phyloP scores from a whole-genome alignment of 139 green algal genomes.

The Micractinium conductrix region DNA sequence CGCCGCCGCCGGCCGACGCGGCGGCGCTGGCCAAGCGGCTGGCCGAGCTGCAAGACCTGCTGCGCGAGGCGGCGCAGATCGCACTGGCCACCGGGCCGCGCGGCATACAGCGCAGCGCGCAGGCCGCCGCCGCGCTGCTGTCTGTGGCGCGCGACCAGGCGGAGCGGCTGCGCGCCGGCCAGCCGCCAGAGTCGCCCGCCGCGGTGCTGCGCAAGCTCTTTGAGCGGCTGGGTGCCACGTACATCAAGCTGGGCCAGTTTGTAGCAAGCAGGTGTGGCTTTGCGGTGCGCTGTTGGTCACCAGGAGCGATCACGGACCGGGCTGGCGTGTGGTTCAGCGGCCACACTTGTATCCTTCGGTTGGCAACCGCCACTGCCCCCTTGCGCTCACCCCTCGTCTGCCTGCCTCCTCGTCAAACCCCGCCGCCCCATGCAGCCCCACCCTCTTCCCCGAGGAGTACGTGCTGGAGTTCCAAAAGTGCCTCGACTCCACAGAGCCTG shows the following conservation, averaged over 20 bases:
- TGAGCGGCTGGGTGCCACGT: constrained; percentile 93
- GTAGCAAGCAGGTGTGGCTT: constrained; percentile 68
- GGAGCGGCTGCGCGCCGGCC: constrained; percentile 16
- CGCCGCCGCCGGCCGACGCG: neutral
- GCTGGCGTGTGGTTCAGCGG: no score
- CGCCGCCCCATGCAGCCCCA: constrained; percentile 72
- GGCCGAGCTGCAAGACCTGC: constrained; percentile 53
- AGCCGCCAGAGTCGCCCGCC: constrained; percentile 20
- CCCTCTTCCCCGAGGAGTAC: constrained; percentile 95
- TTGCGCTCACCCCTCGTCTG: no score
- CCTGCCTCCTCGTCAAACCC: no score
- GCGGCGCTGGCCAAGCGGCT: constrained; percentile 17
- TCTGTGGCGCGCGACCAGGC: constrained; percentile 53
- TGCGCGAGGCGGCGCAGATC: constrained; percentile 61
- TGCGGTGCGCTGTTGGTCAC: no score
- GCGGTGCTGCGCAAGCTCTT: constrained; percentile 80
- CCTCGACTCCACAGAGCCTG: constrained; percentile 79
- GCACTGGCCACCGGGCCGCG: constrained; percentile 57
- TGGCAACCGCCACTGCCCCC: no score
- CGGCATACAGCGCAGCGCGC: constrained; percentile 62
- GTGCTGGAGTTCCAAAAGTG: constrained; percentile 97
- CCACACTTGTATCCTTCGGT: no score
- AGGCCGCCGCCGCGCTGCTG: constrained; percentile 62
- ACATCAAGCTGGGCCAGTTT: constrained; percentile 96
- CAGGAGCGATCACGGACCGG: no score